Evolutionary conservation across 306 rosid genomes (phyloP).

Genomic region (Heteromeles arbutifolia): DNA sequence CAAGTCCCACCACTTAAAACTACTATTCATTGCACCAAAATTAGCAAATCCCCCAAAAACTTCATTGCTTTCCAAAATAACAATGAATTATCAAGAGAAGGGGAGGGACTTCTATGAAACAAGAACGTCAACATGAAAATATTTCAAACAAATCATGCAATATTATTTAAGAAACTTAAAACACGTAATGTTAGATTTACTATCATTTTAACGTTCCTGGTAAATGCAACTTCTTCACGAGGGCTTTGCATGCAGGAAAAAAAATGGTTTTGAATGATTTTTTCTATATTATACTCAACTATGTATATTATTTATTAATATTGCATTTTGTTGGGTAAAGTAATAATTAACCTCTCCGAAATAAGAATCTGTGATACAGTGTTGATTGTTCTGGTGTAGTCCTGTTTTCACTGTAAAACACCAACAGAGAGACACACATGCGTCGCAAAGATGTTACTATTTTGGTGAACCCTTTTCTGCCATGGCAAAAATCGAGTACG

Average conservation of each 20-base stretch:
- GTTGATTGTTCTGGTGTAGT: neutral
- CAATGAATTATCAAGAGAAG: neutral
- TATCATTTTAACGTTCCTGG: neutral
- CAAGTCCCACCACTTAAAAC: no score
- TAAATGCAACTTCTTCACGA: neutral
- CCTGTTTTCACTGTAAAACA: neutral
- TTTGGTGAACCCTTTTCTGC: neutral
- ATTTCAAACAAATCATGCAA: no score
- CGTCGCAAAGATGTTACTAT: neutral
- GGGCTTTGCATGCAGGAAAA: neutral
- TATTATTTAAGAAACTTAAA: no score
- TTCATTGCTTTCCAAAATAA: neutral
- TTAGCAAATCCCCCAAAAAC: neutral
- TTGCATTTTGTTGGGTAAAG: neutral
- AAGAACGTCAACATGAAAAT: neutral
- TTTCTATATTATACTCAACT: neutral
- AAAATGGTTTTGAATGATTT: neutral
- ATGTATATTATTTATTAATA: neutral
- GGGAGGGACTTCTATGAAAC: neutral
- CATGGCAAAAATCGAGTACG: neutral
- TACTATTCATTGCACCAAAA: no score
- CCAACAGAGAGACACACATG: neutral
- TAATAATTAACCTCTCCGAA: neutral
- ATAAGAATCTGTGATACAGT: neutral
- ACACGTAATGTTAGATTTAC: neutral